Evolutionary conservation across 257 asterid species (phyloP), one percentile per base, ranked within the genome.

Genomic region (Solanum stenotomum): DNA sequence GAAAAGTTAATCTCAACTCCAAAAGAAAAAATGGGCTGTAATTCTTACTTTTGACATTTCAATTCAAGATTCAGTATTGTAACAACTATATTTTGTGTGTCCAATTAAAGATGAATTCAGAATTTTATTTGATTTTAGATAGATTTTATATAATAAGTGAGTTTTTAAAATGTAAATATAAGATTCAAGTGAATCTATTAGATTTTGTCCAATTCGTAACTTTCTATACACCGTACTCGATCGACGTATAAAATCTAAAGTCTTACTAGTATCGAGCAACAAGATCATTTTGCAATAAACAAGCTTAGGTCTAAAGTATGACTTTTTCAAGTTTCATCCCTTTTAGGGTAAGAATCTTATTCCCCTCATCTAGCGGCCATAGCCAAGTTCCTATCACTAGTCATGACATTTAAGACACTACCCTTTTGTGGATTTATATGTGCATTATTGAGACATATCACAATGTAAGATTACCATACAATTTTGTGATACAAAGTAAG

Each of bases 211-310:
- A 2, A 68, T 6, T 8, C 5, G 1, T 27, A 29, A 70, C n/a
- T 70, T 68, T 34, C 2, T 11, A 42, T 42, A 29, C 3, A 49
- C 0, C 22, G 20, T 49, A 7, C 4, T 3, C 5, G 0, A 0
- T 5, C 12, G 1, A 29, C 5, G 0, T 29, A 29, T 29, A 70
- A 12, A 70, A 70, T 20, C 18, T 68, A 14, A 67, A 68, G 11
- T 5, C 75, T 25, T 59, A 38, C 20, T 10, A 0, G 10, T 38
- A 22, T 70, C 25, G 49, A 83, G 40, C 23, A 29, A 22, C 68
- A 10, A 8, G 22, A 29, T 23, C 20, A 76, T 35, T 77, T 77
- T 38, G 3, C 59, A 37, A 37, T 11, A 5, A 3, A 37, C 10
- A 23, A 37, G 31, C 59, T 1, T 1, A 38, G 33, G 31, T 76